Percentiles rank a stretch among this genome's conserved stretches.
These are phyloP conservation scores for Lolium multiflorum DNA, from an alignment of 176 grass and related monocot genomes.

Conservation along the genomic window DNA sequence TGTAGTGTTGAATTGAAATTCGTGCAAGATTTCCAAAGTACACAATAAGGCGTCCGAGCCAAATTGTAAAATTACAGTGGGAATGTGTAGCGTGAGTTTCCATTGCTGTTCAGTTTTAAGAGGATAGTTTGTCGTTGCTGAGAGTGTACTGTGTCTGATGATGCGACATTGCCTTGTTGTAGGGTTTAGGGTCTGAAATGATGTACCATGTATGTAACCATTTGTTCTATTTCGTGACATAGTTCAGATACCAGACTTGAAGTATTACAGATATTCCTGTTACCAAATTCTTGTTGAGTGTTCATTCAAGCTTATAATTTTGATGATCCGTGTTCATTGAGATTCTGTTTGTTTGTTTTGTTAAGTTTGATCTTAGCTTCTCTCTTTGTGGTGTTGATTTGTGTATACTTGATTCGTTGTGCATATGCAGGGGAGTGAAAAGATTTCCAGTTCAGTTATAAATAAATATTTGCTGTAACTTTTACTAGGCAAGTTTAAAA, in stretches of 20 bases:
- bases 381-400: too few species aligned
- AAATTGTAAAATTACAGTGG: constrained; percentile 52
- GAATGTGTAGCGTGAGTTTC: constrained; percentile 54
- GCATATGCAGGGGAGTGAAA: too few species aligned
- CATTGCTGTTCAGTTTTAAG: constrained; percentile 37
- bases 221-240: constrained; percentile 31
- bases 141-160: constrained; percentile 14
- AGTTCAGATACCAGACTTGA: constrained; percentile 23
- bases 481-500: too few species aligned
- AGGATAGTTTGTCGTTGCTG: constrained; percentile 27
- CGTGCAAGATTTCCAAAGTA: constrained; percentile 28
- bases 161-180: constrained; percentile 27
- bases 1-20: constrained; percentile 40
- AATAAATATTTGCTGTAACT: too few species aligned
- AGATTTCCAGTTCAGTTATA: too few species aligned
- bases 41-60: constrained; percentile 47
- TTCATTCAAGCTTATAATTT: background rate
- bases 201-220: constrained; percentile 51
- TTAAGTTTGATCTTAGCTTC: too few species aligned
- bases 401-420: too few species aligned
- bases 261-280: background rate
- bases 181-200: constrained; percentile 27
- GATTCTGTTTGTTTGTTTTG: too few species aligned
- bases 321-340: too few species aligned
- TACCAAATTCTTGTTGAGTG: background rate